Evolutionary conservation across 1,139 yeast genomes (phyloP).

Genomic region (Taphrina wiesneri): DNA sequence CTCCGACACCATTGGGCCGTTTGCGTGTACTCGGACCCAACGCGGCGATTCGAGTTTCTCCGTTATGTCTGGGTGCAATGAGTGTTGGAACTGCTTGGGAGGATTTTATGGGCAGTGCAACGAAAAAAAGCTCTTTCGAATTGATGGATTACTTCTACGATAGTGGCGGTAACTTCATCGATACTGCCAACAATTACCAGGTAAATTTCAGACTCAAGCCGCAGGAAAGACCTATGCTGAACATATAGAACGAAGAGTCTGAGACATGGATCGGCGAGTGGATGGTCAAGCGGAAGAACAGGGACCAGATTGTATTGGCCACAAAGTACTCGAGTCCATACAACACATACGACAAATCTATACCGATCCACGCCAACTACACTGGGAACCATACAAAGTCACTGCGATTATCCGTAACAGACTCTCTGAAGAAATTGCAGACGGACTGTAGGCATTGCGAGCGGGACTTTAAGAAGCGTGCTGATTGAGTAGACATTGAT

Average conservation of each 20-base stretch:
- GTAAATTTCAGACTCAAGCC: neutral
- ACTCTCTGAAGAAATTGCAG: slow-evolving; percentile 38
- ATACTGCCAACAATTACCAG: slow-evolving; percentile 42
- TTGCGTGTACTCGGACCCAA: slow-evolving; percentile 40
- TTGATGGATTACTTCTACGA: slow-evolving; percentile 41
- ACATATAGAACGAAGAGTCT: neutral
- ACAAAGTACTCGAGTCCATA: slow-evolving; percentile 40
- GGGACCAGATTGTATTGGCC: slow-evolving; percentile 40
- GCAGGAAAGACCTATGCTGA: neutral
- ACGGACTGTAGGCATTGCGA: slow-evolving; percentile 35
- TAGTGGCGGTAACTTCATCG: slow-evolving; percentile 43
- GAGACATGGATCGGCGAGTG: slow-evolving; percentile 40
- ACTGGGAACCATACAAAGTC: slow-evolving; percentile 38
- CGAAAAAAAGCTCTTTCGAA: slow-evolving; percentile 40
- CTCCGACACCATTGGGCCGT: slow-evolving; percentile 39
- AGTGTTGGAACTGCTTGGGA: slow-evolving; percentile 42
- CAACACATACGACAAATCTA: slow-evolving; percentile 25
- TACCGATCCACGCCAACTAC: slow-evolving; percentile 35
- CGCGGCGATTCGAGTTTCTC: slow-evolving; percentile 43
- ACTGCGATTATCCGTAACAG: slow-evolving; percentile 36
- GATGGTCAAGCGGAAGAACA: slow-evolving; percentile 38
- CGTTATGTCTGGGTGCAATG: slow-evolving; percentile 43
- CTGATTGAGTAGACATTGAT: slow-evolving; percentile 34
- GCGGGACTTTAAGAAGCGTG: neutral
- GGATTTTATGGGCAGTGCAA: slow-evolving; percentile 39